Conservation (phyloP, 306 rosid species). For the Clitoria ternatea region DNA sequence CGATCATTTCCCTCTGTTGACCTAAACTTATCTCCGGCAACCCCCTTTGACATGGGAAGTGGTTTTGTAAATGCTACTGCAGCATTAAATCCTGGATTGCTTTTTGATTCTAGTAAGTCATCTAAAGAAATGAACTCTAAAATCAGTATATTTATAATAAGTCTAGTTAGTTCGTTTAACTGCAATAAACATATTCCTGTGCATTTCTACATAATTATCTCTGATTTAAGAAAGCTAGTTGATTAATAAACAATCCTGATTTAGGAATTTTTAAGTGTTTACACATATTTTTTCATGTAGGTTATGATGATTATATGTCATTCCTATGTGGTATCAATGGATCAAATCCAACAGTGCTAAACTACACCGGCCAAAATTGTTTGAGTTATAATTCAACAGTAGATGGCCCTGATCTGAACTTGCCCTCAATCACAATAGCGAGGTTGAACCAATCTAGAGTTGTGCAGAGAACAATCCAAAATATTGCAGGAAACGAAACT, state of each 20-base stretch:
- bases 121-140: background rate
- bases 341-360: constrained; percentile 69
- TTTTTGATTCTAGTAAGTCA: constrained; percentile 75
- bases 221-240: constrained; percentile 16
- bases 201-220: background rate
- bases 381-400: constrained; percentile 45
- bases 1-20: constrained; percentile 61
- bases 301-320: constrained; percentile 76
- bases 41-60: constrained; percentile 94
- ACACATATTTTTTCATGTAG: constrained; percentile 33
- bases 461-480: constrained; percentile 57
- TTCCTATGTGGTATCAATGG: constrained; percentile 86
- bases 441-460: constrained; percentile 61
- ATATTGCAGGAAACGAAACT: constrained; percentile 63
- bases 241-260: background rate
- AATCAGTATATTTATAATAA: no score
- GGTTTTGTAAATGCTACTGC: constrained; percentile 96
- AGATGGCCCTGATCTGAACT: constrained; percentile 71
- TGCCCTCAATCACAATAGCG: constrained; percentile 88
- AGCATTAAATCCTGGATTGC: constrained; percentile 80
- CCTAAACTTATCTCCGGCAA: constrained; percentile 76
- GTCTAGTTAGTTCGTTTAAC: no score
- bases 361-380: constrained; percentile 78
- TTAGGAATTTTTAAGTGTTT: background rate
- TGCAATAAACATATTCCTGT: no score